Evolutionary conservation across 2,329 filamentous ascomycete genomes (phyloP), one percentile per base, ranked within the genome.

Genomic region (Bisporella sp.): DNA sequence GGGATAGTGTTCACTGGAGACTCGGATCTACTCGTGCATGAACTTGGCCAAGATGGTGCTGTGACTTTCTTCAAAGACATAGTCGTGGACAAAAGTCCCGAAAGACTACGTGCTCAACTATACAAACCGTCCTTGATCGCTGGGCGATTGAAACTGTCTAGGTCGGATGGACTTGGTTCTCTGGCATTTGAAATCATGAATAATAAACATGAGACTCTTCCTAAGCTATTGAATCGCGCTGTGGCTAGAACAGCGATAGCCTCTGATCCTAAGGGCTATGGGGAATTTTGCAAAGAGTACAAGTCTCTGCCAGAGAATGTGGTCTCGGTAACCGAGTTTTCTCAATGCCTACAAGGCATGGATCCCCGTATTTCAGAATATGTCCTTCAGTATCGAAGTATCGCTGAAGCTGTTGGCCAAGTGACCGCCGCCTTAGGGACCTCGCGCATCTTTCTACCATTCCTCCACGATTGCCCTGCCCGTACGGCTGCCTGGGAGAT

Each of bases 11-110:
- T 96, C 5, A 95, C 89, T 0, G 84, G 82, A n/a, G 92, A 97
- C 61, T 95, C 90, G 0, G 92, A 97, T 62, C 74, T 96, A 6
- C 71, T 95, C 0, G 75, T 92, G 0, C 84, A 91, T 63, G 77
- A 89, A 51, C 73, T 92, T 6, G 84, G 83, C 0, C 45, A 63
- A 0, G 56, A 74, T 1, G 85, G 85, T 0, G 72, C 74, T 1
- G 81, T 95, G 0, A 71, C 82, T 0, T 84, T 92, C 50, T 77
- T 95, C 31, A 73, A 77, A 50, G 84, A 89, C 45, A 66, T 92
- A 1, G 58, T 66, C 49, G 13, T 49, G 6, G 5, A 53, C 31
- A 29, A 50, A 53, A 29, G 50, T 45, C 6, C 61, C 60, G 35
- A 30, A 51, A 2, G 21, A 42, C 33, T 68, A 54, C 50, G 51